Base-by-base conservation (phyloP, 768 basidiomycete genomes). In the Rhizopogon rudus region DNA sequence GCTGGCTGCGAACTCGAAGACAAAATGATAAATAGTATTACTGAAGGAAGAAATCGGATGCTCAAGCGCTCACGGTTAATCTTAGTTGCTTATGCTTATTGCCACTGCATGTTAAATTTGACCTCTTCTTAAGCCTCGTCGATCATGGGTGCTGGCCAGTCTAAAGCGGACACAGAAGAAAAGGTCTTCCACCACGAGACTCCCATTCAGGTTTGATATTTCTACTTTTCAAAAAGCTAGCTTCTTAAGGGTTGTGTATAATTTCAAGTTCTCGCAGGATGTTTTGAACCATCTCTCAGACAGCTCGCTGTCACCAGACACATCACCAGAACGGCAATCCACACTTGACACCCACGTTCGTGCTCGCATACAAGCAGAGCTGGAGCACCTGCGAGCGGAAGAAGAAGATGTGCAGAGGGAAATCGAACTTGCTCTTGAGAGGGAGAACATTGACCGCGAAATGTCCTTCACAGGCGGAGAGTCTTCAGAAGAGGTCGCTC, bases 391-490 rank as follows among this genome's bases (percentile, higher is more conserved):
- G 60, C 84, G 81, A 33, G 73, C 77, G 29, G 84, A 91, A 64
- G 91, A 92, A 67, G 82, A 83, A 56, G 67, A 74, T 37, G 84
- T 95, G 10, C 82, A 80, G 42, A 73, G 76, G 45, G 81, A 91
- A 72, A 92, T 95, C 35, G 87, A 90, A 63, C 74, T 67, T 33
- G 90, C 88, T 1, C 75, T 95, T 46, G 88, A 94, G 75, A 87
- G 85, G 73, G 92, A 94, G 74, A 95, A 94, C 71, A 69, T 94
- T 50, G 88, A 93, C 68, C 78, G 80, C 55, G 91, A 93, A 71
- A 78, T 75, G 60, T 68, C 70, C 28, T 77, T 80, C 75, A 76
- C 77, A 14, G 81, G 78, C 37, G 71, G 71, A 12, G 66, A 66
- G 31, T 70, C 73, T 51, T 71, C 66, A 44, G 75, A 69, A 37